Base-by-base conservation (phyloP, 345 rosid species). In the Dipteronia sinensis region DNA sequence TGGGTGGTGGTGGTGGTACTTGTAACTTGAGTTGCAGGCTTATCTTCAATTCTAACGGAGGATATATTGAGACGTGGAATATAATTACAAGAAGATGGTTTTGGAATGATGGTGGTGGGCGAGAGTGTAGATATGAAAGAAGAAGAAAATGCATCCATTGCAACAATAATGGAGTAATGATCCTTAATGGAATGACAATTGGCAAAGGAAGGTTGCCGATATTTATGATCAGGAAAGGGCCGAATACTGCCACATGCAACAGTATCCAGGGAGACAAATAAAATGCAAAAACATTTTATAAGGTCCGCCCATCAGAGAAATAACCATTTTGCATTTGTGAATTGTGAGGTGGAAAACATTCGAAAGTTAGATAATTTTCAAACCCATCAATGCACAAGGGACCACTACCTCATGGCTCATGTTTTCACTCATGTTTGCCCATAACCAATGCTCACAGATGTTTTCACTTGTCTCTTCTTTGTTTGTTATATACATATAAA, bases 41-140 rank as follows among this genome's bases (percentile, higher is more conserved):
- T 82, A 38, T 84, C 87, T 79, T 87, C 85, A 47, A 70, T 79
- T 80, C 81, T 75, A 15, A 83, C 85, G 0, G 85, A 82, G 38
- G 84, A 81, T 4, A 83, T 56, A 25, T n/a, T 58, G 56, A 81
- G 65, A 7, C 4, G 47, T 51, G 69, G 74, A n/a, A 65, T 27
- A 25, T 47, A 67, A 44, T 10, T 31, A 63, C 23, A 38, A 42
- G 75, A 58, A 9, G 78, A 38, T n/a, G 74, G 20, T 42, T 46
- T 40, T 12, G 62, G 75, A 8, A 17, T 13, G 20, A n/a, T 44
- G 7, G 17, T 23, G 40, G 74, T 34, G n/a, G 38, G 56, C 7
- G 65, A 51, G 62, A 65, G 29, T 13, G 75, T 4, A 44, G 84
- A 78, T 44, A 81, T 64, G 78, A 83, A 85, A 49, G 81, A 76